These are phyloP conservation scores for Sphagnum magellanicum DNA, from an alignment of 228 moss, liverwort and hornwort genomes.

Conservation along the genomic window DNA sequence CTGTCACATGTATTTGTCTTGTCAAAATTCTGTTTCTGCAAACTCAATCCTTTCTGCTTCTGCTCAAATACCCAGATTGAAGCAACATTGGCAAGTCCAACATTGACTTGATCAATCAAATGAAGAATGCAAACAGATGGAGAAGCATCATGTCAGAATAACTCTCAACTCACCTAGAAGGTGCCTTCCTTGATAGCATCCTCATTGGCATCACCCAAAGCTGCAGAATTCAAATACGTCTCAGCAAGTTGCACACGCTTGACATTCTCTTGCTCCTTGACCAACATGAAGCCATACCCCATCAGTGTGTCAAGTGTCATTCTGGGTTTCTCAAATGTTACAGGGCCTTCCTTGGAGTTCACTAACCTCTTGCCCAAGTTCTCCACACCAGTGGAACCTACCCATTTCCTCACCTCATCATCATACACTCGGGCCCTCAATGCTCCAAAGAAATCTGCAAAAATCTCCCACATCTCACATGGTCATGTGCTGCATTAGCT, in stretches of 20 bases:
- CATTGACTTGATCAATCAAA: no score
- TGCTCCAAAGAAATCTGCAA: conserved; percentile 93
- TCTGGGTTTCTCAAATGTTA: conserved; percentile 55
- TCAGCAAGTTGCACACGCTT: conserved; percentile 92
- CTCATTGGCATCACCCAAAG: conserved; percentile 74
- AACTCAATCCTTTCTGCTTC: no score
- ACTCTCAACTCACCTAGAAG: conserved; percentile 23
- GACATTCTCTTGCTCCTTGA: conserved; percentile 89
- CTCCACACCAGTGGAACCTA: conserved; percentile 46
- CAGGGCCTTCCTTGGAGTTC: conserved; percentile 62
- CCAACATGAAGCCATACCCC: conserved; percentile 68
- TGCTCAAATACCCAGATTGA: no score
- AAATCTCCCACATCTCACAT: no score
- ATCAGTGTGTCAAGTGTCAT: conserved; percentile 56
- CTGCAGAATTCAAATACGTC: conserved; percentile 36
- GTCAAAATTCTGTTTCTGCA: no score
- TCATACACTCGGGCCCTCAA: conserved; percentile 95
- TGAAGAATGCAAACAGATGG: no score
- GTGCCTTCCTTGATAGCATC: conserved; percentile 48
- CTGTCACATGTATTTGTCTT: conserved; percentile 18
- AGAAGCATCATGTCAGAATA: neutral
- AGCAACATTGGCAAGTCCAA: no score
- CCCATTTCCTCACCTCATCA: conserved; percentile 88
- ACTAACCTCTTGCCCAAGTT: conserved; percentile 78
- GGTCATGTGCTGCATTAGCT: no score